Conservation (phyloP, 164 flowering plant genomes). For the Aristolochia californica region DNA sequence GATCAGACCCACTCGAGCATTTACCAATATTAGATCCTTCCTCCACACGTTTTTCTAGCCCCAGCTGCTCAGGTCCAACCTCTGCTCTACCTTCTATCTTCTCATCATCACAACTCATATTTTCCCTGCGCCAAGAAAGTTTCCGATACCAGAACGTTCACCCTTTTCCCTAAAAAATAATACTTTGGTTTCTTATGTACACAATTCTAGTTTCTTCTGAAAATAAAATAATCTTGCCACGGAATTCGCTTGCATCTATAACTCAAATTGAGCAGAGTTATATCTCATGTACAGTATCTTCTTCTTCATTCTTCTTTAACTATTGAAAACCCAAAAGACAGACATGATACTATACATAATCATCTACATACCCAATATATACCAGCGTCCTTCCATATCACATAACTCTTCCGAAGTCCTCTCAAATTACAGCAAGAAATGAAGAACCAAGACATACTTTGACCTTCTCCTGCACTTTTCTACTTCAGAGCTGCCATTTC, state of each 20-base stretch:
- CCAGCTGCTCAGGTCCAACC: constrained; percentile 9
- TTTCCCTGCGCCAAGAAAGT: constrained; percentile 15
- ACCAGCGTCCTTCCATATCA: not conserved
- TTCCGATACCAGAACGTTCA: not conserved
- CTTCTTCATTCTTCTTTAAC: too few relatives aligned
- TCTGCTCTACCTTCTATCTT: constrained; percentile 20
- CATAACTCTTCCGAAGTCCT: not conserved
- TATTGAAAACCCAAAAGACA: too few relatives aligned
- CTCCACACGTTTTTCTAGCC: constrained; percentile 12
- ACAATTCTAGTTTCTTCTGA: not conserved
- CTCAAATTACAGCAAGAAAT: not conserved
- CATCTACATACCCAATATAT: not conserved
- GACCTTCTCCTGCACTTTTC: not conserved
- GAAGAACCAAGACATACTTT: too few relatives aligned
- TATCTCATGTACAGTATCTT: too few relatives aligned
- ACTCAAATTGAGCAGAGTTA: too few relatives aligned
- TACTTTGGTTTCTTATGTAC: not conserved
- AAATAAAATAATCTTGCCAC: not conserved
- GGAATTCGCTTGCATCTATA: not conserved
- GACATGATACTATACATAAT: not conserved
- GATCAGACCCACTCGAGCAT: constrained; percentile 21
- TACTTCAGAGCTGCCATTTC: not conserved
- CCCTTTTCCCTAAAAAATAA: not conserved
- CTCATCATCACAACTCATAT: constrained; percentile 38
- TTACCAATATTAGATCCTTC: constrained; percentile 5